Evolutionary conservation across 2,329 filamentous ascomycete species (phyloP).

Genomic region (Capronia epimyces): DNA sequence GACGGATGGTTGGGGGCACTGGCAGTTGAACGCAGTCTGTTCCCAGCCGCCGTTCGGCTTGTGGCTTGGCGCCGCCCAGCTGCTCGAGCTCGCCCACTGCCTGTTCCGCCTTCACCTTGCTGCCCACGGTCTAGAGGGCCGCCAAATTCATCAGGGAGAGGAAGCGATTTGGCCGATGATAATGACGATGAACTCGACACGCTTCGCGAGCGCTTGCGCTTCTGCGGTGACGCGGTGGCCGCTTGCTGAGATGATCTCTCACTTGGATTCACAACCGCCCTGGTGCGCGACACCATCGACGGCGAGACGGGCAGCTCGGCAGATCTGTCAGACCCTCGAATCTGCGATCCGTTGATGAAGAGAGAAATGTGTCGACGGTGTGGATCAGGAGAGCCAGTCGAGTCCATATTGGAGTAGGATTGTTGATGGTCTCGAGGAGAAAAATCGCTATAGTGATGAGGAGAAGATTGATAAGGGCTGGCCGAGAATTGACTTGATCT

Average conservation of each 20-base stretch:
- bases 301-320: slow-evolving; percentile 9
- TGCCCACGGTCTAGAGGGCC: slow-evolving; percentile 25
- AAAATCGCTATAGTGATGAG: slow-evolving; percentile 11
- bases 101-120: slow-evolving; percentile 5
- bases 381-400: slow-evolving; percentile 6
- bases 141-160: slow-evolving; percentile 33
- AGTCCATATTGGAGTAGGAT: neutral
- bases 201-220: slow-evolving; percentile 27
- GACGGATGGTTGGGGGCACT: slow-evolving; percentile 9
- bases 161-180: slow-evolving; percentile 38
- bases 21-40: slow-evolving; percentile 23
- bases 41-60: slow-evolving; percentile 18
- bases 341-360: slow-evolving; percentile 10
- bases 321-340: neutral
- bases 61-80: slow-evolving; percentile 23
- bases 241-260: slow-evolving; percentile 2
- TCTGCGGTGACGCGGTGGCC: slow-evolving; percentile 11
- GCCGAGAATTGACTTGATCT: slow-evolving; percentile 19
- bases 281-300: slow-evolving; percentile 2
- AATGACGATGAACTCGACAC: slow-evolving; percentile 35
- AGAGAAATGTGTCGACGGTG: slow-evolving; percentile 9
- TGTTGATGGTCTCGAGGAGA: slow-evolving; percentile 8
- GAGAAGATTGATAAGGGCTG: slow-evolving; percentile 18
- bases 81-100: slow-evolving; percentile 14
- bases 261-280: slow-evolving; percentile 1